Base-by-base conservation (phyloP, 2,329 filamentous ascomycete species). In the Diaporthe citrichinensis region DNA sequence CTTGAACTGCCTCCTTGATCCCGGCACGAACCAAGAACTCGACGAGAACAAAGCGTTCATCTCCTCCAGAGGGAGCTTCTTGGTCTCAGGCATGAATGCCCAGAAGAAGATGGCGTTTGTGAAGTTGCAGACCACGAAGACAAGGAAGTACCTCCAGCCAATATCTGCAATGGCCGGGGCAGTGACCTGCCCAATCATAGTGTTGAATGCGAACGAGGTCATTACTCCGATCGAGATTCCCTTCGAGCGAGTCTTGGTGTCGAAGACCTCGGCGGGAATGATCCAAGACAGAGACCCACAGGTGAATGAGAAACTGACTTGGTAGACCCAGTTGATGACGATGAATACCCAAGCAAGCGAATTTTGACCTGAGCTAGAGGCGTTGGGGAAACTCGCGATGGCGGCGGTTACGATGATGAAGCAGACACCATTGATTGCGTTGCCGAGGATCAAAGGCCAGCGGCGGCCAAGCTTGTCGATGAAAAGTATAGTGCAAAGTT, bases 31-130 rank as follows among this genome's bases (percentile, higher is more conserved):
- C 44, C 55, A 51, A 4, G 73, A 69, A 4, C 34, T 44, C 4
- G 41, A 62, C 7, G 53, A 61, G 57, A 78, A 75, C 36, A 78
- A 23, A 4, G 51, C 55, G 5, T 71, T 53, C 34, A 78, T 68
- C 46, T 77, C 76, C 51, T 78, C 77, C n/a, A 78, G 77, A 23
- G 72, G 67, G 15, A 76, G 67, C n/a, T 73, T 73, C 39, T 74
- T 78, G n/a, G 74, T 73, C 72, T 78, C 77, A 1, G 76, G 74
- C 25, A 78, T 77, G 74, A 77, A 78, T 0, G 75, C 17, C 74
- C 72, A 78, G n/a, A 78, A 76, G 34, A 78, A 41, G 17, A 69
- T 36, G 2, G 76, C 74, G 61, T 75, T 78, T 7, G 77, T 55
- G 28, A 71, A 71, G 25, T 78, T 77, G 49, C 77, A 72, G 1